phyloP scores from a whole-genome alignment of 208 protist species.

The Leishmania turanica region DNA sequence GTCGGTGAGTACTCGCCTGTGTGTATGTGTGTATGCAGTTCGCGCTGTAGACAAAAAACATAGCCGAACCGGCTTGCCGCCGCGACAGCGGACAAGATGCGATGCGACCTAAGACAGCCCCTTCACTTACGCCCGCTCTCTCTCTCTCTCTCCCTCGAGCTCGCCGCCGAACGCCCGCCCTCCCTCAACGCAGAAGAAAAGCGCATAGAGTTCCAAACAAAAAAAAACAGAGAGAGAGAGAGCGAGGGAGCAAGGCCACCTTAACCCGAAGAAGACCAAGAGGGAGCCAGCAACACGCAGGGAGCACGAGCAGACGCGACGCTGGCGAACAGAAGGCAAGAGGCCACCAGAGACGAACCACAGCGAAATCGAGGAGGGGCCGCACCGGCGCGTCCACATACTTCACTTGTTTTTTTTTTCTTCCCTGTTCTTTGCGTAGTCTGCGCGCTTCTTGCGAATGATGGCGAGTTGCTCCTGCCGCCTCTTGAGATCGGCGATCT shows the following conservation, averaged over 20 bases:
- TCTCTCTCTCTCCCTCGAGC: not conserved
- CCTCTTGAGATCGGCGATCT: conserved; percentile 23
- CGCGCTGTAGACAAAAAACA: not conserved
- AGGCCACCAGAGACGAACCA: conserved; percentile 9
- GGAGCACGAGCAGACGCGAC: not conserved
- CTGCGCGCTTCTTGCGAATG: conserved; percentile 41
- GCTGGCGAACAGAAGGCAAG: not conserved
- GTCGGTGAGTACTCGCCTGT: not conserved
- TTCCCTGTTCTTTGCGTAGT: conserved; percentile 28
- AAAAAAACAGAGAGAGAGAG: not conserved
- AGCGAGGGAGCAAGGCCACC: not conserved
- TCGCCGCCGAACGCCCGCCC: not conserved
- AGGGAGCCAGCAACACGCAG: not conserved
- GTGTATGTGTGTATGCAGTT: not conserved
- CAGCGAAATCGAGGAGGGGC: not conserved
- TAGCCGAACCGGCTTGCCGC: not conserved
- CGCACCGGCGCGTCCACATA: not conserved
- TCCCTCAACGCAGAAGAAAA: not conserved
- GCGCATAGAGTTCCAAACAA: not conserved
- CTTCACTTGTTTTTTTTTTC: conserved; percentile 32
- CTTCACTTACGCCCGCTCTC: not conserved
- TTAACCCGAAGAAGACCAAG: not conserved
- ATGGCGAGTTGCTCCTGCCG: conserved; percentile 31
- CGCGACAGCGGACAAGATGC: not conserved
- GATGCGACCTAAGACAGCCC: not conserved